These are phyloP conservation scores for Penicillium robsamsonii DNA, from an alignment of 495 filamentous ascomycete genomes.

Conservation along the genomic window DNA sequence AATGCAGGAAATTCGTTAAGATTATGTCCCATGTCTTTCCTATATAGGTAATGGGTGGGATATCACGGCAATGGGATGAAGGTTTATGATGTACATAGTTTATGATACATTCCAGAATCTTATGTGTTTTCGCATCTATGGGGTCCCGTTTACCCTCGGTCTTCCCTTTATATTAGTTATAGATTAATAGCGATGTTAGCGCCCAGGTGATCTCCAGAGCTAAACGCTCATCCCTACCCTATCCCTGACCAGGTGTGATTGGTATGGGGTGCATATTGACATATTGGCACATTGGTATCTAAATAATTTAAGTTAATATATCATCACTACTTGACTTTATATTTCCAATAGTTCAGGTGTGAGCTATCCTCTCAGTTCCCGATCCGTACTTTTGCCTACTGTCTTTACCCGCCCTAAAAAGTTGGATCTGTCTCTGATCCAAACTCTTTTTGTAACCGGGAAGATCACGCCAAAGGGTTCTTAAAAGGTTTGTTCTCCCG, in stretches of 20 bases:
- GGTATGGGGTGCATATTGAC: neutral
- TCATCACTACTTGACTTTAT: neutral
- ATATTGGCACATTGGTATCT: neutral
- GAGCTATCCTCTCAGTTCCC: neutral
- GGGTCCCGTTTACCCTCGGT: neutral
- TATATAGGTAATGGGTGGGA: neutral
- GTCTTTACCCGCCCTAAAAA: constrained; percentile 19
- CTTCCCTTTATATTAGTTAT: neutral
- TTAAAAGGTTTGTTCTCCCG: neutral
- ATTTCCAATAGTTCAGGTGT: constrained; percentile 4
- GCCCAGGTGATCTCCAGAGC: neutral
- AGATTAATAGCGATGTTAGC: neutral
- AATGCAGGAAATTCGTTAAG: neutral
- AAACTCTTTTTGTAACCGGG: constrained; percentile 5
- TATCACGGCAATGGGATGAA: neutral
- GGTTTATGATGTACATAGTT: neutral
- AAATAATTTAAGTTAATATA: neutral
- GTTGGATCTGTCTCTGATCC: constrained; percentile 12
- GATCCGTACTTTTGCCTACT: constrained; percentile 12
- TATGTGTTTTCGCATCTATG: too few species aligned
- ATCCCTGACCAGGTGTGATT: neutral
- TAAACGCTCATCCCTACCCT: neutral
- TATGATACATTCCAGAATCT: neutral
- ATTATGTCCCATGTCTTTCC: neutral
- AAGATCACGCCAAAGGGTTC: neutral